Percentiles rank a stretch among this genome's conserved stretches.
Evolutionary conservation across 1,284 basidiomycete species (phyloP).

Genomic region (Ceratobasidium theobromae): DNA sequence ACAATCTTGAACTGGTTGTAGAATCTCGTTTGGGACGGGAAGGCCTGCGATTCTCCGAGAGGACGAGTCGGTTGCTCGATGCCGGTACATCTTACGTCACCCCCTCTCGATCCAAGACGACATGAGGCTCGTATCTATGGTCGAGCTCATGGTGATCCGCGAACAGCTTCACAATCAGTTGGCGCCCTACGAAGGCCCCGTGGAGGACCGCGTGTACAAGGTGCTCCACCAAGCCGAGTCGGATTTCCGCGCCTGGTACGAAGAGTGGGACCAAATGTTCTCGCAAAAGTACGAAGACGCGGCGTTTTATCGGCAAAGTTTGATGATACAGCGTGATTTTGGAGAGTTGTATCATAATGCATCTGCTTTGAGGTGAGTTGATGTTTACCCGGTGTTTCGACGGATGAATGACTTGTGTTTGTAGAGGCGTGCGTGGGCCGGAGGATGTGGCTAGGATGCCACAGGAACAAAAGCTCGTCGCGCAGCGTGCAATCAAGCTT

Average conservation of each 20-base stretch:
- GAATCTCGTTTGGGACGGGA: conserved; percentile 89
- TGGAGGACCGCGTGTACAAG: conserved; percentile 65
- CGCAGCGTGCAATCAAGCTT: conserved; percentile 68
- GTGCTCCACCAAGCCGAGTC: conserved; percentile 62
- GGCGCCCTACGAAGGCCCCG: conserved; percentile 61
- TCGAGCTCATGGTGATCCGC: conserved; percentile 80
- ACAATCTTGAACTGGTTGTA: conserved; percentile 41
- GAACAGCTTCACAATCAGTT: conserved; percentile 72
- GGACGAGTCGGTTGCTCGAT: conserved; percentile 84
- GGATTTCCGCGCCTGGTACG: conserved; percentile 72
- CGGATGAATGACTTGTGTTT: background rate
- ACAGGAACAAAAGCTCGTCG: conserved; percentile 64
- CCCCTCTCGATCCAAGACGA: conserved; percentile 89
- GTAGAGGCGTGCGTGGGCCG: conserved; percentile 64
- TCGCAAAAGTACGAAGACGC: conserved; percentile 75
- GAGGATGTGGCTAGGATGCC: conserved; percentile 78
- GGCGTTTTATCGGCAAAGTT: conserved; percentile 81
- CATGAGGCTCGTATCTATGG: conserved; percentile 90
- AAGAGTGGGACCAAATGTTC: conserved; percentile 74
- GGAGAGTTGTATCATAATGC: conserved; percentile 81
- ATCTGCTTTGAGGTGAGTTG: conserved; percentile 56
- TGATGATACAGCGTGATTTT: conserved; percentile 77
- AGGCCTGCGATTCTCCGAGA: conserved; percentile 88
- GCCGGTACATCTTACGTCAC: conserved; percentile 79
- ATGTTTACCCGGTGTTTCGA: background rate